Conservation (phyloP, 257 asterid genomes). For the Jasminum sambac region DNA sequence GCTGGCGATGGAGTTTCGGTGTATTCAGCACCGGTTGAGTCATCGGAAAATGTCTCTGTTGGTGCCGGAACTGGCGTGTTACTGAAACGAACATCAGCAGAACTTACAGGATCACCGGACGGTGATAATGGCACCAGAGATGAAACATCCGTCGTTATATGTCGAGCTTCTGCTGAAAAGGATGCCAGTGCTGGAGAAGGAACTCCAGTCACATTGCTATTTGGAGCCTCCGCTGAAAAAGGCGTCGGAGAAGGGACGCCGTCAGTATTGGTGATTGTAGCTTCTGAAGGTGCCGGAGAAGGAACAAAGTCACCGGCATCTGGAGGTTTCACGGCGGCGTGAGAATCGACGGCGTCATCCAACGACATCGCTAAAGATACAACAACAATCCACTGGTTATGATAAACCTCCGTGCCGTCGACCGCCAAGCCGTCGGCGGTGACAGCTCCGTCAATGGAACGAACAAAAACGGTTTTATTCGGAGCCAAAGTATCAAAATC, state of each 20-base stretch:
- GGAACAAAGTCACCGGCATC: background rate
- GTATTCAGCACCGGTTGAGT: background rate
- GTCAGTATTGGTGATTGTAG: background rate
- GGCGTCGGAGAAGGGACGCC: conserved; percentile 18
- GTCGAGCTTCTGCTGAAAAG: background rate
- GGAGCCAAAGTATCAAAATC: conserved; percentile 49
- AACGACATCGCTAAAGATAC: conserved; percentile 44
- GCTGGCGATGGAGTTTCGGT: conserved; percentile 27
- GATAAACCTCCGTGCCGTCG: conserved; percentile 54
- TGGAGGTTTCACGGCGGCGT: background rate
- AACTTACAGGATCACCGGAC: background rate
- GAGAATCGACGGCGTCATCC: conserved; percentile 40
- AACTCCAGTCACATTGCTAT: background rate
- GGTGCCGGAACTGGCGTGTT: background rate
- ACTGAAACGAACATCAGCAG: background rate
- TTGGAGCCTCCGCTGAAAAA: conserved; percentile 1
- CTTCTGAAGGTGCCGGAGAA: conserved; percentile 26
- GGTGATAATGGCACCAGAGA: conserved; percentile 5
- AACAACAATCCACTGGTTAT: conserved; percentile 63
- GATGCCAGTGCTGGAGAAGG: conserved; percentile 13
- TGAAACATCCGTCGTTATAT: background rate
- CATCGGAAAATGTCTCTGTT: background rate
- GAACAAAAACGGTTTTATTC: conserved; percentile 39
- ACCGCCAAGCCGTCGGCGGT: conserved; percentile 46
- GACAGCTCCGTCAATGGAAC: conserved; percentile 36